Percentiles rank a stretch among this genome's conserved stretches.
Evolutionary conservation across 495 filamentous ascomycete genomes (phyloP).

Genomic region (Staphylotrichum tortipilum): DNA sequence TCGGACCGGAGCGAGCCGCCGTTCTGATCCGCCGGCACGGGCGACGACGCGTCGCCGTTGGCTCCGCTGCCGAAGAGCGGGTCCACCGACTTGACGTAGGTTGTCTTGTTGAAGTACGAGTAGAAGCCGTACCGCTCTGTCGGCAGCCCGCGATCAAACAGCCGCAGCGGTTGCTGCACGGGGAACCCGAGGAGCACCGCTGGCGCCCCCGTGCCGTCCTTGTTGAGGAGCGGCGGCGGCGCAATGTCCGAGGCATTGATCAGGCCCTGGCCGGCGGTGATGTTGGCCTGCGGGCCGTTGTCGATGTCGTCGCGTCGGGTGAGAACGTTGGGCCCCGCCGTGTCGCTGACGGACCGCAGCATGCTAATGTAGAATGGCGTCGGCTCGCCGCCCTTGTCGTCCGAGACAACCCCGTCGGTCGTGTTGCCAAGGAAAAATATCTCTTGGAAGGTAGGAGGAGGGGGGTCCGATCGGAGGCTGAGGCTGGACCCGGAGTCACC

Average conservation of each 20-base stretch:
- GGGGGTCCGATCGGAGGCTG: slow-evolving; percentile 30
- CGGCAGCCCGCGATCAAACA: slow-evolving; percentile 71
- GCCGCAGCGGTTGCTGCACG: slow-evolving; percentile 66
- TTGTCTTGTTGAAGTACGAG: slow-evolving; percentile 80
- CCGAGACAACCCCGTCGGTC: slow-evolving; percentile 56
- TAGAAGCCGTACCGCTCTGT: slow-evolving; percentile 94
- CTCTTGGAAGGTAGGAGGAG: slow-evolving; percentile 57
- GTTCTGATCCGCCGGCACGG: slow-evolving; percentile 45
- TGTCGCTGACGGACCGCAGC: slow-evolving; percentile 25
- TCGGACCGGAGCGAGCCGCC: slow-evolving; percentile 54
- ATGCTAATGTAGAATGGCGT: slow-evolving; percentile 62
- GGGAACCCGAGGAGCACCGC: slow-evolving; percentile 62
- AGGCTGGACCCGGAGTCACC: slow-evolving; percentile 40
- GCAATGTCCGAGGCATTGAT: slow-evolving; percentile 43
- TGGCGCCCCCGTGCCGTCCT: slow-evolving; percentile 62
- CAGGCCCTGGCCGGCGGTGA: neutral
- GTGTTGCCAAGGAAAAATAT: slow-evolving; percentile 74
- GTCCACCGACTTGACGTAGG: slow-evolving; percentile 58
- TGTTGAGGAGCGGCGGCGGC: slow-evolving; percentile 50
- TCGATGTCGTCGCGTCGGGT: slow-evolving; percentile 24
- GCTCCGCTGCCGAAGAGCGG: slow-evolving; percentile 20
- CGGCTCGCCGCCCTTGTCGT: slow-evolving; percentile 55
- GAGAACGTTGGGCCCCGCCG: slow-evolving; percentile 27
- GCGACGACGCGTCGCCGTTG: slow-evolving; percentile 16
- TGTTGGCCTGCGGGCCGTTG: neutral